Conservation (phyloP, 352 stramenopile genomes). For the Phytophthora kernoviae region DNA sequence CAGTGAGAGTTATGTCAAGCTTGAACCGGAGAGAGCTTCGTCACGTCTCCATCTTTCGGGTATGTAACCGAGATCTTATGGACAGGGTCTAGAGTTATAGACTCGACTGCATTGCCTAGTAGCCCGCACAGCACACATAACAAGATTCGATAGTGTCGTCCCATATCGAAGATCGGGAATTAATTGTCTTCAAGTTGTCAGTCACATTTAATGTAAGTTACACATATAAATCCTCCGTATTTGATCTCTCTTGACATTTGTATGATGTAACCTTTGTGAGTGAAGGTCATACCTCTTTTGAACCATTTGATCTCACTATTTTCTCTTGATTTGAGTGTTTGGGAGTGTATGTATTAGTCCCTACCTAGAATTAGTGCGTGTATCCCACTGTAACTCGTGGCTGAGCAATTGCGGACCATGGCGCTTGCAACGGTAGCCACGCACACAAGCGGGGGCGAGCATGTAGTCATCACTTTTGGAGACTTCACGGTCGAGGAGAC, state of each 20-base stretch:
- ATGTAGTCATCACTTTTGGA: conserved; percentile 69
- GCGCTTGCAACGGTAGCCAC: conserved; percentile 1
- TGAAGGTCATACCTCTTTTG: no score
- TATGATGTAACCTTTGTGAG: no score
- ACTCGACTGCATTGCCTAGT: neutral
- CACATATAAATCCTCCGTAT: no score
- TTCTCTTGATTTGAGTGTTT: no score
- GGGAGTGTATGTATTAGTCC: no score
- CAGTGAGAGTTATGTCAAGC: neutral
- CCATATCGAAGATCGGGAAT: neutral
- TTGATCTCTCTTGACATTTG: no score
- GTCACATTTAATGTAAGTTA: neutral
- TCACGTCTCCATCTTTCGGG: neutral
- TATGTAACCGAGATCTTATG: neutral
- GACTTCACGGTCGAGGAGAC: conserved; percentile 83
- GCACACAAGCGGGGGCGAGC: conserved; percentile 3
- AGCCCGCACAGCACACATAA: neutral
- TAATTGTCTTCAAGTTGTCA: neutral
- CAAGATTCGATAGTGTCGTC: neutral
- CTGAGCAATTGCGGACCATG: conserved; percentile 8
- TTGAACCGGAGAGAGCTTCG: conserved; percentile 2
- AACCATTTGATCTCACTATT: no score
- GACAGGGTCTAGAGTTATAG: neutral
- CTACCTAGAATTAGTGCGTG: no score
- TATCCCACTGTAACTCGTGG: neutral